A percentile compares a stretch with the other conserved stretches of the same genome.
Evolutionary conservation across 331 rosid species (phyloP).

Genomic region (Arachis monticola): DNA sequence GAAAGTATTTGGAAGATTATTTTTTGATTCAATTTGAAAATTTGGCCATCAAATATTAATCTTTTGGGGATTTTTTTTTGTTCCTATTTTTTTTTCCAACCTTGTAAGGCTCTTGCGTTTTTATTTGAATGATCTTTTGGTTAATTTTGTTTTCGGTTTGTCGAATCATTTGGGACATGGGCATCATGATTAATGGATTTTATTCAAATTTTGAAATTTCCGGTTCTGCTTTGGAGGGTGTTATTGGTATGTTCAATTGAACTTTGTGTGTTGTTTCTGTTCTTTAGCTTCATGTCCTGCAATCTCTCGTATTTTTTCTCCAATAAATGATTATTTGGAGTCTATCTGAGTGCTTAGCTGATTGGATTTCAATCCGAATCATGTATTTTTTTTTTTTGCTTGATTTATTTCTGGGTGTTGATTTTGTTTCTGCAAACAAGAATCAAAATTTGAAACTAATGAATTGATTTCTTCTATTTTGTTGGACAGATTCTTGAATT

Average conservation of each 20-base stretch:
- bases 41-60: slow-evolving; percentile 44
- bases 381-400: neutral
- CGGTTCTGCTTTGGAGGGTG: slow-evolving; percentile 29
- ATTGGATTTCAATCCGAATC: slow-evolving; percentile 50
- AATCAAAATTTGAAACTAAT: slow-evolving; percentile 13
- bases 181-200: slow-evolving; percentile 37
- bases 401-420: slow-evolving; percentile 38
- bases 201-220: slow-evolving; percentile 26
- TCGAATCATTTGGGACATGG: neutral
- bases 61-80: slow-evolving; percentile 27
- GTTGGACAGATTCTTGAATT: slow-evolving; percentile 52
- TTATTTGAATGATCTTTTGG: neutral
- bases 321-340: slow-evolving; percentile 16
- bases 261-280: slow-evolving; percentile 30
- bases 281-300: slow-evolving; percentile 36
- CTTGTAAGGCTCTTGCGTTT: slow-evolving; percentile 67
- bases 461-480: slow-evolving; percentile 40
- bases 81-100: slow-evolving; percentile 48
- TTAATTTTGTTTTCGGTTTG: neutral
- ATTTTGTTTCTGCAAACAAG: slow-evolving; percentile 23
- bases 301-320: slow-evolving; percentile 23
- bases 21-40: slow-evolving; percentile 43
- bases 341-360: slow-evolving; percentile 39
- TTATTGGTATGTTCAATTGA: slow-evolving; percentile 38
- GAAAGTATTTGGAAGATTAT: no score